Conservation (phyloP, 352 stramenopile genomes). For the Thraustotheca clavata region DNA sequence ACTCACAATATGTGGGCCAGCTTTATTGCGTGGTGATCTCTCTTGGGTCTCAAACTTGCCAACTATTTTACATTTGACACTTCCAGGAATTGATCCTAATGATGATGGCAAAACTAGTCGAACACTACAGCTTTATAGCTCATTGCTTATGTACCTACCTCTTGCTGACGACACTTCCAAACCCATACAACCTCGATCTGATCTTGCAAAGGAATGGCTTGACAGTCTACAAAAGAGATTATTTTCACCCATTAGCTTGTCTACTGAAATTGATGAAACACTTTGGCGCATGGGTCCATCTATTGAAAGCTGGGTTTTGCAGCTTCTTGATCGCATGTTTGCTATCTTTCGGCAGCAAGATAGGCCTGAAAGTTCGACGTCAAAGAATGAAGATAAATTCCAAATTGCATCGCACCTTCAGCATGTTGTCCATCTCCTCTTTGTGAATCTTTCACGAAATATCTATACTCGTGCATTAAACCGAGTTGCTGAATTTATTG, state of each 20-base stretch:
- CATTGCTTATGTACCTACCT: constrained; percentile 55
- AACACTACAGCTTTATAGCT: constrained; percentile 59
- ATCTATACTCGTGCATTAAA: constrained; percentile 46
- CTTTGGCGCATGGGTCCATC: constrained; percentile 51
- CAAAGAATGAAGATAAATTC: constrained; percentile 5
- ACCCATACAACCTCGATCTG: constrained; percentile 22
- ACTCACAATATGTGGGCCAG: constrained; percentile 47
- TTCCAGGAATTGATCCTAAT: constrained; percentile 67
- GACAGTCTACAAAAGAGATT: constrained; percentile 35
- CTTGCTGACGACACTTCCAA: constrained; percentile 59
- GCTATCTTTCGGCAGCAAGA: constrained; percentile 36
- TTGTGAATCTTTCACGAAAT: constrained; percentile 47
- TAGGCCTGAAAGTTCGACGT: background rate
- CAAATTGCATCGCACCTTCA: constrained; percentile 14
- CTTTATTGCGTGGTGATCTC: constrained; percentile 54
- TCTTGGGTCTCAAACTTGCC: constrained; percentile 50
- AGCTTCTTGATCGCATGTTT: constrained; percentile 52
- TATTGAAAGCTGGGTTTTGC: constrained; percentile 57
- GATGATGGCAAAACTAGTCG: constrained; percentile 66
- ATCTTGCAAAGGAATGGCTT: constrained; percentile 31
- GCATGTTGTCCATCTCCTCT: constrained; percentile 34
- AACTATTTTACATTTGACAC: constrained; percentile 45
- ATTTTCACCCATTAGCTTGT: constrained; percentile 34
- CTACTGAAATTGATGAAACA: constrained; percentile 33
- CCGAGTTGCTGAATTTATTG: constrained; percentile 39